Evolutionary conservation across 306 rosid species (phyloP), one percentile per base, ranked within the genome.

Genomic region (Geum urbanum): DNA sequence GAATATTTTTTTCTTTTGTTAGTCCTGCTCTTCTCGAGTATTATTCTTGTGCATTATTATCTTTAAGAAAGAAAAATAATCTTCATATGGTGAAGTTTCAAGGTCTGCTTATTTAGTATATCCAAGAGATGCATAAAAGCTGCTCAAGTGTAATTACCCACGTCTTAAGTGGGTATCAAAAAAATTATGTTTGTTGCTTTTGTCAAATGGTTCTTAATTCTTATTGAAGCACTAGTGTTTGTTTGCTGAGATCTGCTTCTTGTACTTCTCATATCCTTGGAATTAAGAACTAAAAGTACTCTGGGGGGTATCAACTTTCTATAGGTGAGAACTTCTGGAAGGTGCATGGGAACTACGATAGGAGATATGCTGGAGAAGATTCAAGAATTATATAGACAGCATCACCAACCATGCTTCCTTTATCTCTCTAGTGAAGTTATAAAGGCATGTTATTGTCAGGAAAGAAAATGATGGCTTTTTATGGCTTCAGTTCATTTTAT

Each of bases 351-450:
- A 62, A 72, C 84, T 67, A 95, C 97, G 48, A 91, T 95, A 71
- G 99, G 97, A 69, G 97, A 92, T 71, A 95, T 95, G 96, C 89
- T 95, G 73, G 96, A 91, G 84, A 97, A 89, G 87, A 89, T 95
- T 81, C 99, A 95, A 86, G 86, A 83, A 79, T 84, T 95, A 70
- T 95, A 89, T 79, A 80, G 83, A 85, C 96, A 80, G 81, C 97
- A 95, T 79, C 95, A 89, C 74, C 99, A 95, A 75, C 92, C 99
- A 66, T 95, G 99, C 83, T 95, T 95, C 73, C 99, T 95, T 74
- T 95, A 95, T 84, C 96, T 95, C 65, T 91, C 99, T 45, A 91
- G 99, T 80, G 97, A 95, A 85, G 99, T 95, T 79, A 95, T 95
- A 77, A 95, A 95, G 96, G 99, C 87, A 78, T 35, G 22, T 18